Conservation (phyloP, 306 rosid genomes). For the Sesbania bispinosa region DNA sequence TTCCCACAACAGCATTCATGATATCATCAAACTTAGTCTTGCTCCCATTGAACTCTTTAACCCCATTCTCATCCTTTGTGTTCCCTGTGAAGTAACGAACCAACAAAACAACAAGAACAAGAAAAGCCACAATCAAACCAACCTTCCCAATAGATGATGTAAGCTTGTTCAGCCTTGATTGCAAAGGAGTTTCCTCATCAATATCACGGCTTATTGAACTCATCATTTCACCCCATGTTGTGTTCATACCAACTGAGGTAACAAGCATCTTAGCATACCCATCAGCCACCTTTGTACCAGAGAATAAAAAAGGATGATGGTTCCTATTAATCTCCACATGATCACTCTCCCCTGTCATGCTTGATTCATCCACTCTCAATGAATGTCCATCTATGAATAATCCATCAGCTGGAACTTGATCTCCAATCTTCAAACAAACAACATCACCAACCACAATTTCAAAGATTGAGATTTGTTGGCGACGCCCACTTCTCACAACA, state of each 20-base stretch:
- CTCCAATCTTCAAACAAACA: slow-evolving; percentile 37
- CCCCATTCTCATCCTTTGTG: slow-evolving; percentile 26
- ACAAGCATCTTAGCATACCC: slow-evolving; percentile 38
- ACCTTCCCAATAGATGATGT: slow-evolving; percentile 35
- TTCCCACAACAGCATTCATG: slow-evolving; percentile 29
- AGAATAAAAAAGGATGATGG: slow-evolving; percentile 23
- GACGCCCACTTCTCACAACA: slow-evolving; percentile 9
- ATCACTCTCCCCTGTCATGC: slow-evolving; percentile 40
- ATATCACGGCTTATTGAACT: slow-evolving; percentile 28
- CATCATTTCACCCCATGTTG: slow-evolving; percentile 47
- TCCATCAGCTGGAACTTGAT: slow-evolving; percentile 38
- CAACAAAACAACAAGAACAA: slow-evolving; percentile 31
- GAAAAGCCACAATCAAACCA: slow-evolving; percentile 32
- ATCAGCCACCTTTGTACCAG: slow-evolving; percentile 36
- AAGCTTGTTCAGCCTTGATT: slow-evolving; percentile 23
- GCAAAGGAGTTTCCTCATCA: slow-evolving; percentile 31
- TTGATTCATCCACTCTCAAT: slow-evolving; percentile 31
- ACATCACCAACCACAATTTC: slow-evolving; percentile 34
- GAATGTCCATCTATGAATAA: slow-evolving; percentile 34
- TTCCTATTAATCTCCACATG: slow-evolving; percentile 21
- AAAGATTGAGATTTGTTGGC: slow-evolving; percentile 14
- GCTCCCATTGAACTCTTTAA: slow-evolving; percentile 16
- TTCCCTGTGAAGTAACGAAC: slow-evolving; percentile 38
- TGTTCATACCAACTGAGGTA: slow-evolving; percentile 39
- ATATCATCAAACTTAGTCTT: slow-evolving; percentile 28